These are phyloP conservation scores for Tremellales sp. DNA, from an alignment of 1,284 basidiomycete species.

Conservation along the genomic window DNA sequence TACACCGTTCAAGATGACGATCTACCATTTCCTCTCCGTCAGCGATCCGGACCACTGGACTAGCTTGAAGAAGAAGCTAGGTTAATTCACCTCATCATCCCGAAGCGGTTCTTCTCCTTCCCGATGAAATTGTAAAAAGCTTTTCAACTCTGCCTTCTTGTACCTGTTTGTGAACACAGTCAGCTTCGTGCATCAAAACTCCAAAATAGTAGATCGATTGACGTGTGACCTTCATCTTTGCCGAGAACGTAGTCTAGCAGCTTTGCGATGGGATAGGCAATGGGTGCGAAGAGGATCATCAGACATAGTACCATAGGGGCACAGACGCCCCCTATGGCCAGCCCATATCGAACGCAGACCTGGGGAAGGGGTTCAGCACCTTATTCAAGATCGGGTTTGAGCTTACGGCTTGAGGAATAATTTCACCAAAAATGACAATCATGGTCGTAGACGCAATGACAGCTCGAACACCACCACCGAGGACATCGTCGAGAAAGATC, in stretches of 20 bases:
- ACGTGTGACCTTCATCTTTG: slow-evolving; percentile 56
- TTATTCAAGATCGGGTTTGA: background rate
- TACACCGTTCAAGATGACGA: slow-evolving; percentile 81
- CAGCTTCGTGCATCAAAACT: slow-evolving; percentile 6
- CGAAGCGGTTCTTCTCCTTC: slow-evolving; percentile 79
- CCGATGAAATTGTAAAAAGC: slow-evolving; percentile 84
- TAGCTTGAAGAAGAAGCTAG: background rate
- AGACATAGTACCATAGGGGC: slow-evolving; percentile 69
- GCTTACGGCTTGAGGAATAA: slow-evolving; percentile 67
- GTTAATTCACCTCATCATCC: slow-evolving; percentile 59
- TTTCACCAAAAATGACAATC: slow-evolving; percentile 69
- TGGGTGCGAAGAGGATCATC: slow-evolving; percentile 68
- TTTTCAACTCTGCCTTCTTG: slow-evolving; percentile 88
- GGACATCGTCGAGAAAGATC: slow-evolving; percentile 79
- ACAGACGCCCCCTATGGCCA: slow-evolving; percentile 87
- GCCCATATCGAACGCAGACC: slow-evolving; percentile 85
- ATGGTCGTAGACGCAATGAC: slow-evolving; percentile 79
- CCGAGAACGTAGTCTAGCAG: slow-evolving; percentile 77
- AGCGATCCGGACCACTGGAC: background rate
- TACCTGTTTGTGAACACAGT: slow-evolving; percentile 59
- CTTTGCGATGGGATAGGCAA: slow-evolving; percentile 85
- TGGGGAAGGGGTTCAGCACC: slow-evolving; percentile 43
- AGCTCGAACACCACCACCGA: slow-evolving; percentile 77
- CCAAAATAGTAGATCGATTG: slow-evolving; percentile 23
- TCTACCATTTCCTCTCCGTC: slow-evolving; percentile 49